Evolutionary conservation across 768 basidiomycete genomes (phyloP), one percentile per base, ranked within the genome.

Genomic region (Panaeolus papilionaceus): DNA sequence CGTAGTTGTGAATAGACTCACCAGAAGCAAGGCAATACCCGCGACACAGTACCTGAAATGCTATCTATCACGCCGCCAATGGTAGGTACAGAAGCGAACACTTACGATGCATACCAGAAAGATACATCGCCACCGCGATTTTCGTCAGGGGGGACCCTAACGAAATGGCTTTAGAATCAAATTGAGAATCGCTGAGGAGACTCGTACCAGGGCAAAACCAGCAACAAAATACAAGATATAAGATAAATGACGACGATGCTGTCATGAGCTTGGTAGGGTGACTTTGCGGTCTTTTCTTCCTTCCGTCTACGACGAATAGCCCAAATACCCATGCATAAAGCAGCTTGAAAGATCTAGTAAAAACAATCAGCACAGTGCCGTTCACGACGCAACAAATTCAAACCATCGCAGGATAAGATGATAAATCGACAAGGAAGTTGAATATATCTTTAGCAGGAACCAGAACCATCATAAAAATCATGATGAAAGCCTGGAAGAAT

Each of bases 391-490:
- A 37, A 14, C 1, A 16, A 14, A 28, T n/a, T 64, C 74, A 23
- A 68, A 84, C 81, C 7, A 81, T 68, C 62, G 66, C 18, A 2
- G 81, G 83, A 70, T 83, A 83, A 18, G 80, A 78, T 8, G 76
- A 77, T n/a, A 83, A 73, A 64, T 83, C 79, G 45, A 83, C 44
- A 69, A 79, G 73, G 54, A 80, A 80, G 66, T 80, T 79, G 69
- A 79, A 80, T 9, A 76, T 75, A 51, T 80, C 79, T 67, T 77
- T 77, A 6, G 78, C 79, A 6, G 79, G 79, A n/a, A 79, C 67
- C 20, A 72, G 79, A 42, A 84, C 68, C 47, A 87, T 82, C 49
- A 85, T 79, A 39, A 84, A 45, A 40, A 79, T 71, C 1, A 82
- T 82, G 7, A 85, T 65, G 23, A 71, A 66, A 64, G 77, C 82